Evolutionary conservation across 129 eudicot genomes (phyloP).

Genomic region (Flaveria bidentis): DNA sequence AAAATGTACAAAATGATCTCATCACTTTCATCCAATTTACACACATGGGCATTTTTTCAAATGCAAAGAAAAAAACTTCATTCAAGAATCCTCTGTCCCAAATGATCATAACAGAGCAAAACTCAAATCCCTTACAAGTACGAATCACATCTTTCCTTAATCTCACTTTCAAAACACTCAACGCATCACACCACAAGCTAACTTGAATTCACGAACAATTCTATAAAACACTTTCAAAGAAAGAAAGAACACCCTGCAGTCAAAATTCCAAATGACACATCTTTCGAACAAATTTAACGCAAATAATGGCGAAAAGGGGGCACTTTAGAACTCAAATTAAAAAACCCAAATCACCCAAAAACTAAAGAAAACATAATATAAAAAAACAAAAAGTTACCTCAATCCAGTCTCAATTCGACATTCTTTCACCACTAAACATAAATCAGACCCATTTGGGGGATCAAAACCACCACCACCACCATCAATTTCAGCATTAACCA

Average conservation of each 20-base stretch:
- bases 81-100: no score
- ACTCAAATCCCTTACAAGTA: background rate
- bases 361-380: background rate
- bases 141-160: background rate
- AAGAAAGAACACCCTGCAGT: background rate
- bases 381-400: constrained; percentile 6
- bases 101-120: no score
- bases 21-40: background rate
- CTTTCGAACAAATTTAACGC: background rate
- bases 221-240: background rate
- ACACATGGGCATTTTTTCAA: no score
- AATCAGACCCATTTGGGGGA: constrained; percentile 14
- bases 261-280: no score
- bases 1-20: background rate
- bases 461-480: background rate
- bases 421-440: constrained; percentile 21
- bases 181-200: background rate
- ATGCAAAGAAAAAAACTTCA: no score
- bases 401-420: constrained; percentile 21
- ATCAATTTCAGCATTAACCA: constrained; percentile 14
- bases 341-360: background rate
- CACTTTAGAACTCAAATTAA: constrained; percentile 12
- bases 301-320: background rate
- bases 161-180: background rate
- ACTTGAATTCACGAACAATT: background rate